Conservation (phyloP, 2,329 filamentous ascomycete genomes). For the Colletotrichum sp. region DNA sequence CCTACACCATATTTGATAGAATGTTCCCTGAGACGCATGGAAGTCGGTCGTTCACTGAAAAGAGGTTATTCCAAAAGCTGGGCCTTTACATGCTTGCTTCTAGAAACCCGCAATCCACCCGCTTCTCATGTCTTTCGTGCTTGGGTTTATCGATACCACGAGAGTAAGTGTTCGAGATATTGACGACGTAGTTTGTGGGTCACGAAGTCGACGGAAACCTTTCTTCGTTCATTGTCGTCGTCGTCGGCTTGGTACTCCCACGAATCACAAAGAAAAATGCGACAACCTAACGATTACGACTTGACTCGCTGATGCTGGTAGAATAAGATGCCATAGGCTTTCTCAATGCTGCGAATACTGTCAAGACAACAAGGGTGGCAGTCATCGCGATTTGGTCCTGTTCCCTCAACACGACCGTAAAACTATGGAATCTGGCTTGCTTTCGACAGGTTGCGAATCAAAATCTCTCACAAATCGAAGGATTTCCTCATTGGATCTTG, state of each 20-base stretch:
- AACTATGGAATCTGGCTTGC: too few relatives aligned
- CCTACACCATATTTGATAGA: too few relatives aligned
- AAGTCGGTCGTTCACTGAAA: neutral
- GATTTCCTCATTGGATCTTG: neutral
- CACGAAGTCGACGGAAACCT: neutral
- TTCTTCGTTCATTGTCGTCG: neutral
- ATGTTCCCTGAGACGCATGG: neutral
- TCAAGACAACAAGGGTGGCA: too few relatives aligned
- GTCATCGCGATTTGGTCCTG: too few relatives aligned
- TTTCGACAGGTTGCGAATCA: too few relatives aligned
- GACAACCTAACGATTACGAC: neutral
- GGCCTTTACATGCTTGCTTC: neutral
- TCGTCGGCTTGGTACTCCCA: neutral
- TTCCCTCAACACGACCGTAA: too few relatives aligned
- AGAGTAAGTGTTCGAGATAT: neutral
- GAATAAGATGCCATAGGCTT: too few relatives aligned
- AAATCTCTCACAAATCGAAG: too few relatives aligned
- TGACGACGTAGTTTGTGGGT: neutral
- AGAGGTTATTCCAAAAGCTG: accelerated
- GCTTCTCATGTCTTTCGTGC: accelerated
- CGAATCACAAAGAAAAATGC: neutral
- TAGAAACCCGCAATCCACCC: accelerated
- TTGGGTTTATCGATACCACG: neutral
- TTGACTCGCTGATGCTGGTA: too few relatives aligned
- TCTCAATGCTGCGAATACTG: too few relatives aligned